Evolutionary conservation across 2,329 filamentous ascomycete genomes (phyloP).

Genomic region (Meredithiella fracta): DNA sequence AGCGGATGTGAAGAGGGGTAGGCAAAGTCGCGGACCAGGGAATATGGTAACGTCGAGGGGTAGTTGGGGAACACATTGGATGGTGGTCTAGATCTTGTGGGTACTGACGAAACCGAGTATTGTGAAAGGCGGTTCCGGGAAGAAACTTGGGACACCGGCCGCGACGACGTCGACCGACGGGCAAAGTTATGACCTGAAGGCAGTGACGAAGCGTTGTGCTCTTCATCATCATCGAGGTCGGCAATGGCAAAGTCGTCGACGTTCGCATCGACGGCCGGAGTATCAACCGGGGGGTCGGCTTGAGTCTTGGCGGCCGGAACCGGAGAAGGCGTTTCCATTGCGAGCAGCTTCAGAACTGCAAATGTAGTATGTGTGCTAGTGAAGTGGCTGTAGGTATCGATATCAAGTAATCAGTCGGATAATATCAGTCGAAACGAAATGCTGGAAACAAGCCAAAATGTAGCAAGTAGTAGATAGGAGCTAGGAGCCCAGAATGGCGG

Average conservation of each 20-base stretch:
- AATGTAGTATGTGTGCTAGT: background rate
- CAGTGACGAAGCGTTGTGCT: constrained; percentile 37
- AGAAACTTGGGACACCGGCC: constrained; percentile 59
- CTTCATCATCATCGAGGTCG: constrained; percentile 28
- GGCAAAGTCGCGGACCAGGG: constrained; percentile 90
- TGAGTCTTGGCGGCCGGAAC: background rate
- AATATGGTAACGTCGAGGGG: constrained; percentile 71
- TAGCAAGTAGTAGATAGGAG: too few relatives aligned
- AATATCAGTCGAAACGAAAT: too few relatives aligned
- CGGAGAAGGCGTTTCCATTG: background rate
- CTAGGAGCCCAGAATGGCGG: too few relatives aligned
- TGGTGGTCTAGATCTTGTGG: constrained; percentile 56
- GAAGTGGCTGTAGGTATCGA: background rate
- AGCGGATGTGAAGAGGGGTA: constrained; percentile 69
- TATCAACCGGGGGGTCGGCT: background rate
- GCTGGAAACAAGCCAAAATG: too few relatives aligned
- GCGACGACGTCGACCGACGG: constrained; percentile 43
- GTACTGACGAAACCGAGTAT: constrained; percentile 57
- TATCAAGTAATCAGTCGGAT: background rate
- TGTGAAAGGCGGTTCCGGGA: constrained; percentile 63
- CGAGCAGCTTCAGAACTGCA: background rate
- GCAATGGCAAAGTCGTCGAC: constrained; percentile 24
- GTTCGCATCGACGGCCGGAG: constrained; percentile 24
- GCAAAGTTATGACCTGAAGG: constrained; percentile 39
- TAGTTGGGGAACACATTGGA: constrained; percentile 74